phyloP scores from a whole-genome alignment of 1,284 basidiomycete species.

The Leccinum fuscescens region DNA sequence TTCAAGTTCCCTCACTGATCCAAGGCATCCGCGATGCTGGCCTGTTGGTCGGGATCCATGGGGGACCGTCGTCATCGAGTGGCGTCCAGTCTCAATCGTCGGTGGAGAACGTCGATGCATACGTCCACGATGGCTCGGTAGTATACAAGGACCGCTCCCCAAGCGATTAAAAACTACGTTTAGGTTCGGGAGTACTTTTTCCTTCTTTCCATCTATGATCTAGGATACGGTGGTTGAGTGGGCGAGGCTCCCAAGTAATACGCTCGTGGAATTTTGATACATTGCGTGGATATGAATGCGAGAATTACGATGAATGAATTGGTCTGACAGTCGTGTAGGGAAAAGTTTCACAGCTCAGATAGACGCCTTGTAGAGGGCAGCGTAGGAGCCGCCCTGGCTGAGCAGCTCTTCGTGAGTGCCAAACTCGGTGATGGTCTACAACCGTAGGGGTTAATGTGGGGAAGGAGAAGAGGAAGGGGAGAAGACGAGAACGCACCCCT shows the following conservation, averaged over 20 bases:
- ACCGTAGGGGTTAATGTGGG: slow-evolving; percentile 16
- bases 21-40: slow-evolving; percentile 86
- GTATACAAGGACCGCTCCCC: slow-evolving; percentile 61
- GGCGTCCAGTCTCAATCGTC: slow-evolving; percentile 41
- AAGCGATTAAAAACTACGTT: slow-evolving; percentile 42
- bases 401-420: slow-evolving; percentile 77
- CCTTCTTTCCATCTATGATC: slow-evolving; percentile 17
- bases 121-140: slow-evolving; percentile 59
- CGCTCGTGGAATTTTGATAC: slow-evolving; percentile 23
- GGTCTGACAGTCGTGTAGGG: slow-evolving; percentile 7
- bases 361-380: slow-evolving; percentile 67
- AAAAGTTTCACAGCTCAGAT: slow-evolving; percentile 39
- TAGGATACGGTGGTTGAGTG: slow-evolving; percentile 25
- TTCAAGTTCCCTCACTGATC: slow-evolving; percentile 79
- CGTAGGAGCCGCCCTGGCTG: slow-evolving; percentile 59
- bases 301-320: slow-evolving; percentile 8
- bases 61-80: slow-evolving; percentile 44
- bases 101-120: slow-evolving; percentile 64
- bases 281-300: slow-evolving; percentile 28
- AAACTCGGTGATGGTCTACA: slow-evolving; percentile 73
- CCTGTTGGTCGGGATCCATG: slow-evolving; percentile 82
- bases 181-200: slow-evolving; percentile 15
- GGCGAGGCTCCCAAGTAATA: slow-evolving; percentile 20
- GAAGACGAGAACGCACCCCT: slow-evolving; percentile 49
- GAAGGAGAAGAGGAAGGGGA: slow-evolving; percentile 28